A percentile compares a stretch with the other conserved stretches of the same genome.
Conservation (phyloP, 305 asterid genomes). For the Solanum hybrid region DNA sequence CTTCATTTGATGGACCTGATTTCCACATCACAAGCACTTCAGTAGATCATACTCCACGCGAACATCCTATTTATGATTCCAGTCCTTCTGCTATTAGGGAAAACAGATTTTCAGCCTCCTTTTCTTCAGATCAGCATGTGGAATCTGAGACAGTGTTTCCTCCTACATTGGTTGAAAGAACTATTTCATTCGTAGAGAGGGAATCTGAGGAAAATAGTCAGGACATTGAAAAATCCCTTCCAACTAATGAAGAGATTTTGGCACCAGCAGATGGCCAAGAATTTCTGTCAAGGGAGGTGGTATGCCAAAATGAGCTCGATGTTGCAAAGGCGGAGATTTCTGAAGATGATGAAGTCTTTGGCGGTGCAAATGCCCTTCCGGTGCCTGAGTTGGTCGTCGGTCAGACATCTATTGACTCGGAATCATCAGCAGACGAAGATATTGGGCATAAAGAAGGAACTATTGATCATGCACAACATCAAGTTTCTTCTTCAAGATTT, state of each 20-base stretch:
- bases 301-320: slow-evolving; percentile 16
- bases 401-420: slow-evolving; percentile 2
- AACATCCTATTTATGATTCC: slow-evolving; percentile 62
- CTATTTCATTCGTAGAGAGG: slow-evolving; percentile 27
- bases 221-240: slow-evolving; percentile 16
- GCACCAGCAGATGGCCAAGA: slow-evolving; percentile 24
- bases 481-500: slow-evolving; percentile 10
- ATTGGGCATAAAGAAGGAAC: slow-evolving; percentile 5
- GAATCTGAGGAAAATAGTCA: slow-evolving; percentile 27
- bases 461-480: slow-evolving; percentile 10
- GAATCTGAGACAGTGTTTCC: slow-evolving; percentile 32
- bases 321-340: slow-evolving; percentile 11
- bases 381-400: slow-evolving; percentile 1
- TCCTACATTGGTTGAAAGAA: slow-evolving; percentile 16
- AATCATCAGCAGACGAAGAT: slow-evolving; percentile 17
- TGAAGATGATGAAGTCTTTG: slow-evolving; percentile 14
- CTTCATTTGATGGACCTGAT: slow-evolving; percentile 22
- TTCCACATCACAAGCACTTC: slow-evolving; percentile 13
- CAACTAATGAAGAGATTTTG: slow-evolving; percentile 18
- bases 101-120: slow-evolving; percentile 33
- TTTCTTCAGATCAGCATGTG: slow-evolving; percentile 39
- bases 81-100: slow-evolving; percentile 42
- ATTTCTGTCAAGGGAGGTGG: slow-evolving; percentile 13
- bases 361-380: slow-evolving; percentile 15
- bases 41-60: slow-evolving; percentile 24